Conservation (phyloP, 257 asterid species). For the Nemophila menziesii region DNA sequence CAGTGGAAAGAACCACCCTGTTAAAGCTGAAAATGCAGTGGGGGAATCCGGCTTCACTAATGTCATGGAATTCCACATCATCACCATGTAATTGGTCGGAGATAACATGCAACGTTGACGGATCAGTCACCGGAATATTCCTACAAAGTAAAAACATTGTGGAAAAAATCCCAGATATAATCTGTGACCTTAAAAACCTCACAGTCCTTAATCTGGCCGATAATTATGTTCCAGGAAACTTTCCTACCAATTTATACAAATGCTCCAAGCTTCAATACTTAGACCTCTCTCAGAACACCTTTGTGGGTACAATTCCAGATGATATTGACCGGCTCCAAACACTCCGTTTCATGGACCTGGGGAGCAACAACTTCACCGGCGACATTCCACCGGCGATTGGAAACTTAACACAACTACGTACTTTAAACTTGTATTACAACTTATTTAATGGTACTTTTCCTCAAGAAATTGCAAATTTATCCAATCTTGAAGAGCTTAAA, state of each 20-base stretch:
- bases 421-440: constrained; percentile 28
- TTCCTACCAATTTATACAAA: constrained; percentile 36
- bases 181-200: constrained; percentile 40
- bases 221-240: constrained; percentile 35
- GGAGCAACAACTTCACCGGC: constrained; percentile 72
- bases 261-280: constrained; percentile 41
- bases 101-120: constrained; percentile 21
- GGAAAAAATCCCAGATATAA: constrained; percentile 32
- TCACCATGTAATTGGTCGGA: constrained; percentile 27
- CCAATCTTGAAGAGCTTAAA: constrained; percentile 40
- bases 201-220: constrained; percentile 29
- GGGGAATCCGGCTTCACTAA: constrained; percentile 25
- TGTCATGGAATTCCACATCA: constrained; percentile 30
- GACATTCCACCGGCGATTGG: constrained; percentile 60
- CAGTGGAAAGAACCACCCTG: constrained; percentile 15
- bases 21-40: constrained; percentile 32
- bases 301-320: constrained; percentile 49
- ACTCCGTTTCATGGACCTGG: constrained; percentile 38
- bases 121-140: constrained; percentile 31
- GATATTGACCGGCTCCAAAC: constrained; percentile 32
- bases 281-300: constrained; percentile 51
- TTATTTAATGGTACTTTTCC: constrained; percentile 62
- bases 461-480: constrained; percentile 43
- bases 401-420: constrained; percentile 29
- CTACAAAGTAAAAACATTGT: constrained; percentile 19